Evolutionary conservation across 495 filamentous ascomycete genomes (phyloP).

Genomic region (Diplogelasinospora grovesii): DNA sequence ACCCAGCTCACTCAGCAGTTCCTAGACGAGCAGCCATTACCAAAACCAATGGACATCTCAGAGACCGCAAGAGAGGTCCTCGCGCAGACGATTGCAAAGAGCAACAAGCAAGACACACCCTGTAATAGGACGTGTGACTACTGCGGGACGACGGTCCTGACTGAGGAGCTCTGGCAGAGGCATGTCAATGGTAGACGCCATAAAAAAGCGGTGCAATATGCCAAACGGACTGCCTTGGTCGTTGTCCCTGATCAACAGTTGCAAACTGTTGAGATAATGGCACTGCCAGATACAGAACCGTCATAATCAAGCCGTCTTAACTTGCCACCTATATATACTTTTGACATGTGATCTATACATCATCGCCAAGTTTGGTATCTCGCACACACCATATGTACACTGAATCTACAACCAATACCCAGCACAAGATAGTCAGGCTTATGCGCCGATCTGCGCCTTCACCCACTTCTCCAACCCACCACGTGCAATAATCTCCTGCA

Average conservation of each 20-base stretch:
- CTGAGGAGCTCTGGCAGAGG: constrained; percentile 65
- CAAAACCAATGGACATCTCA: constrained; percentile 57
- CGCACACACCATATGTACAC: constrained; percentile 5
- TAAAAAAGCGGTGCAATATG: constrained; percentile 16
- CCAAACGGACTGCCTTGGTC: constrained; percentile 23
- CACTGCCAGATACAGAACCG: background rate
- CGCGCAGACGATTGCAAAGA: constrained; percentile 45
- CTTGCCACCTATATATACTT: too few species aligned
- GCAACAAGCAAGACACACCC: constrained; percentile 34
- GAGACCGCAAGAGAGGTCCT: constrained; percentile 49
- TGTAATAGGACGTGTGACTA: constrained; percentile 60
- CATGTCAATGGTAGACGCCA: constrained; percentile 69
- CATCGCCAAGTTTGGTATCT: constrained; percentile 8
- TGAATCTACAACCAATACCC: background rate
- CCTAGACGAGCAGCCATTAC: constrained; percentile 48
- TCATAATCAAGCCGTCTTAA: too few species aligned
- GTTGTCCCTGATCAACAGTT: constrained; percentile 9
- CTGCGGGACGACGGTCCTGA: constrained; percentile 62
- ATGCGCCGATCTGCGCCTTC: constrained; percentile 48
- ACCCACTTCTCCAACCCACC: constrained; percentile 83
- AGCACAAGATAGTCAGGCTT: background rate
- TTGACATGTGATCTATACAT: too few species aligned
- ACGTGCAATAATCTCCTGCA: constrained; percentile 83
- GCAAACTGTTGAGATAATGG: background rate
- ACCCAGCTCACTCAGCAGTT: constrained; percentile 54